Percentiles rank a stretch among this genome's conserved stretches.
phyloP scores from a whole-genome alignment of 1,139 yeast species.

The Casaregolazyma lundiana region DNA sequence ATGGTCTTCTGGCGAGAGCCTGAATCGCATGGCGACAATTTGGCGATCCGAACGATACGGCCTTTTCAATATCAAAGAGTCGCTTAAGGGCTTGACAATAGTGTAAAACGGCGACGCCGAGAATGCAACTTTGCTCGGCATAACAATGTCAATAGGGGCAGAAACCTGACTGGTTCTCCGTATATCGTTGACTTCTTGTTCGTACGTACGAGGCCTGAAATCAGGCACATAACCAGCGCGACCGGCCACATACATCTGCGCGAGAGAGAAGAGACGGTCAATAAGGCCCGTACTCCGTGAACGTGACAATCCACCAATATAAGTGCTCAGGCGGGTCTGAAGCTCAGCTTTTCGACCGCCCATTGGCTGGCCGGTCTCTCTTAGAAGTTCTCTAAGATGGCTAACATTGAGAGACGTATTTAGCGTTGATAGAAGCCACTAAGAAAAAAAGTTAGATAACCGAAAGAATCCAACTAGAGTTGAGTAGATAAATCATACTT shows the following conservation, averaged over 20 bases:
- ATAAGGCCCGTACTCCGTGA: not conserved
- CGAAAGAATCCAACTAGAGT: too few relatives aligned
- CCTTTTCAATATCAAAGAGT: constrained; percentile 23
- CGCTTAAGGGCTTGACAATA: constrained; percentile 19
- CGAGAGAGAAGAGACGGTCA: not conserved
- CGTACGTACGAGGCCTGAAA: constrained; percentile 12
- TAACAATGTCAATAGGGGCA: not conserved
- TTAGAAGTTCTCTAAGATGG: constrained; percentile 29
- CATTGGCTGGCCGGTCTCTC: constrained; percentile 20
- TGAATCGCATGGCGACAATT: constrained; percentile 18
- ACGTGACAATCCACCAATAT: constrained; percentile 8
- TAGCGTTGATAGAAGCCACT: constrained; percentile 5
- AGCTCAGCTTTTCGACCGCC: constrained; percentile 33
- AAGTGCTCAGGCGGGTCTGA: constrained; percentile 26
- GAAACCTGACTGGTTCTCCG: not conserved
- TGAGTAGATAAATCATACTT: too few relatives aligned
- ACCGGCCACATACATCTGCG: too few relatives aligned
- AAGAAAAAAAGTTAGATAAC: not conserved
- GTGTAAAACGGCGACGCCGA: constrained; percentile 31
- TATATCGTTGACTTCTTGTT: constrained; percentile 13
- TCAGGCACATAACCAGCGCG: not conserved
- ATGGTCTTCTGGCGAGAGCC: constrained; percentile 14
- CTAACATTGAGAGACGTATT: constrained; percentile 24
- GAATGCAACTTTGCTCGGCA: constrained; percentile 15
- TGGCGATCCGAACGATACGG: constrained; percentile 20